Conservation (phyloP, 305 asterid genomes). For the Plantago rigida region DNA sequence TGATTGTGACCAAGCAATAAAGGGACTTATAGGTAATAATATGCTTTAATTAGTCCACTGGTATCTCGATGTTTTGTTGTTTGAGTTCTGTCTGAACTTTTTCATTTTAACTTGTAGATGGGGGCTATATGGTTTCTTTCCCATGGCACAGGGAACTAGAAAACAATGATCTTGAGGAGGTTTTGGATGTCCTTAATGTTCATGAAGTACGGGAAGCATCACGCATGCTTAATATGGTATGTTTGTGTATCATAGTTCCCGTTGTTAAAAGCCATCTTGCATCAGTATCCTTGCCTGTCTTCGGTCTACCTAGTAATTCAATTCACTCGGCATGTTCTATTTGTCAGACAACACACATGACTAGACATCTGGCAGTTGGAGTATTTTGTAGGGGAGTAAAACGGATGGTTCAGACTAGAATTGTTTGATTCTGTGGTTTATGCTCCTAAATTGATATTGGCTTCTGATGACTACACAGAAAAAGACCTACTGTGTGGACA, state of each 20-base stretch:
- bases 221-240: conserved; percentile 54
- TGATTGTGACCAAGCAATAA: conserved; percentile 57
- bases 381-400: conserved; percentile 41
- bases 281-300: too few relatives aligned
- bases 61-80: conserved; percentile 3
- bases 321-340: too few relatives aligned
- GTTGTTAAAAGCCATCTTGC: neutral
- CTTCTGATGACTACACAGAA: conserved; percentile 95
- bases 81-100: neutral
- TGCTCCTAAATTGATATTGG: conserved; percentile 77
- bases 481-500: conserved; percentile 81
- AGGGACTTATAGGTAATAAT: conserved; percentile 58
- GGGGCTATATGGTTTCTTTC: conserved; percentile 53
- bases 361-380: conserved; percentile 17
- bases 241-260: conserved; percentile 15
- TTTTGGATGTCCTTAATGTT: conserved; percentile 50
- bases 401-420: conserved; percentile 55
- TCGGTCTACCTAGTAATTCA: too few relatives aligned
- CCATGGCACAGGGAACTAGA: conserved; percentile 38
- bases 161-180: conserved; percentile 45
- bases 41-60: conserved; percentile 16
- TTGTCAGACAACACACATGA: too few relatives aligned
- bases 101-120: conserved; percentile 32
- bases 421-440: conserved; percentile 50
- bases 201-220: conserved; percentile 70